Base-by-base conservation (phyloP, 768 basidiomycete species). In the Termitomyces sp. region DNA sequence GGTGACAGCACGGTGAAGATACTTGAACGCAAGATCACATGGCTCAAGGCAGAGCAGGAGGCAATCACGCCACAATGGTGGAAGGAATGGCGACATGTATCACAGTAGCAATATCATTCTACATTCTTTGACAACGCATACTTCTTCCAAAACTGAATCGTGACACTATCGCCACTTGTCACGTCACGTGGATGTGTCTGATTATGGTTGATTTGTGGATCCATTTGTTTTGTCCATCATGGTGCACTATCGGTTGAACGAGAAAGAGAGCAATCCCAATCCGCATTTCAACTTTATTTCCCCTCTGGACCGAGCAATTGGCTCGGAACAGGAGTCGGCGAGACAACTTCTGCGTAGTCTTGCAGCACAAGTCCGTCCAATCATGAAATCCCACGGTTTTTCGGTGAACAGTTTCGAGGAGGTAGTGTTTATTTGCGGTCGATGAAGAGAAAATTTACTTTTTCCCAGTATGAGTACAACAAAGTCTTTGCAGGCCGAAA, bases 311-410 rank as follows among this genome's bases (percentile, higher is more conserved):
- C 39, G 58, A 65, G 52, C 29, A 59, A 75, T 80, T 47, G 22
- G 70, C 13, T 74, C 70, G 5, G 75, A 79, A 31, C 76, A 82
- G 60, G 86, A 88, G 57, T 82, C 84, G 50, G 86, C 89, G 12
- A 77, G 79, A 45, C 86, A 92, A 66, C 78, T 90, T 31, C 74
- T 94, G 55, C 81, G 88, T 6, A 88, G 90, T 3, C 74, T 94
- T 46, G 91, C 90, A 0, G 92, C 91, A 3, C 91, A 93, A 70
- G 88, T 93, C 29, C 80, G 82, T 60, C 91, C 91, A 3, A 66
- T 92, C 22, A 94, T 94, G 92, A 91, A 90, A 67, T 68, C 76
- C 3, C 87, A 90, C 63, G 89, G 88, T 0, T 86, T 93, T 62
- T 70, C 66, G 2, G 81, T 93, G 29, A 93, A 92, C 64, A 88